These are phyloP conservation scores for Dimocarpus longan DNA, from an alignment of 345 rosid species.

Conservation along the genomic window DNA sequence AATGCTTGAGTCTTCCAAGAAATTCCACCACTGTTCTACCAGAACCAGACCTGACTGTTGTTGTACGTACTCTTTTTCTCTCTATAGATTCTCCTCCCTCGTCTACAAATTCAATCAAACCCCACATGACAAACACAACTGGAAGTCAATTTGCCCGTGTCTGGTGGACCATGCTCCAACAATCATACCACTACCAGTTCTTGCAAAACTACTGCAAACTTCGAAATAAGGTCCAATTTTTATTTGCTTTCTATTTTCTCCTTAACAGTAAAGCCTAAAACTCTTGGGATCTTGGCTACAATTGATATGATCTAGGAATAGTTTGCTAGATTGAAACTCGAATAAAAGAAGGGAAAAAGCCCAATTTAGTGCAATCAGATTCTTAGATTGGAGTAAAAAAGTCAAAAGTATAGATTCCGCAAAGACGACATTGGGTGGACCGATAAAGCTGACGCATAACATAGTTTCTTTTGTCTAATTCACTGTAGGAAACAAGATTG, in stretches of 20 bases:
- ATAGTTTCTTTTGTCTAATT: neutral
- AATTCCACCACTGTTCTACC: slow-evolving; percentile 13
- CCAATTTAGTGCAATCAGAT: slow-evolving; percentile 10
- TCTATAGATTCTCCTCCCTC: slow-evolving; percentile 6
- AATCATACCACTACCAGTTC: neutral
- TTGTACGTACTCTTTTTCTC: neutral
- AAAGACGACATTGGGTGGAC: slow-evolving; percentile 13
- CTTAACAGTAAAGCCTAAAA: neutral
- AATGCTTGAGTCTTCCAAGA: neutral
- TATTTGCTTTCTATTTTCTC: neutral
- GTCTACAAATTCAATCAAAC: neutral
- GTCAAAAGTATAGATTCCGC: slow-evolving; percentile 32
- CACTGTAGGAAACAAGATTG: neutral
- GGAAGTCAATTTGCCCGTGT: neutral
- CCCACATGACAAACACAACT: neutral
- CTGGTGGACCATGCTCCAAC: neutral
- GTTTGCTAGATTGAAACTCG: neutral
- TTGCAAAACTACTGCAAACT: neutral
- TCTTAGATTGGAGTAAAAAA: slow-evolving; percentile 7
- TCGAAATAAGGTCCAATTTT: too few relatives aligned
- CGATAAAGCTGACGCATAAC: slow-evolving; percentile 14
- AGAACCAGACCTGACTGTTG: neutral
- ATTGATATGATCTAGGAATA: neutral
- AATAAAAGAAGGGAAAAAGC: slow-evolving; percentile 8
- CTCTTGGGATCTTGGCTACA: neutral